Percentiles rank a stretch among this genome's conserved stretches.
Evolutionary conservation across 768 basidiomycete genomes (phyloP).

Genomic region (Amylocystis lapponica): DNA sequence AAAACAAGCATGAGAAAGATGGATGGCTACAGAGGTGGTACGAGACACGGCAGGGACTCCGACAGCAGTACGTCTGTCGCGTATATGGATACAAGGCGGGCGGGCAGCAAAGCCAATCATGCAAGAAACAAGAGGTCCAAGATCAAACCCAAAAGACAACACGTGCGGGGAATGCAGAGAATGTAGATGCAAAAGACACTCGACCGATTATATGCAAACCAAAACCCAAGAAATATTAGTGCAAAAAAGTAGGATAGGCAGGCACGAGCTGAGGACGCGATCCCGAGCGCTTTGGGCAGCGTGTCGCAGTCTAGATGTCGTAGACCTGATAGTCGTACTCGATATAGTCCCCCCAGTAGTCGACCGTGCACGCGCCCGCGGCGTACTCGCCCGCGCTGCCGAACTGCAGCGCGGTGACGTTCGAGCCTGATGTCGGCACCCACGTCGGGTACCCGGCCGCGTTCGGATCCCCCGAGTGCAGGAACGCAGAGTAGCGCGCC

Average conservation of each 20-base stretch:
- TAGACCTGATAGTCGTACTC: constrained; percentile 71
- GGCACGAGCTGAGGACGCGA: background rate
- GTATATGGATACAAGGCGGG: too few relatives aligned
- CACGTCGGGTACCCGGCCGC: constrained; percentile 41
- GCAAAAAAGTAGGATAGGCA: background rate
- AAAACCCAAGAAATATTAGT: background rate
- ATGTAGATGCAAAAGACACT: too few relatives aligned
- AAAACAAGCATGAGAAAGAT: too few relatives aligned
- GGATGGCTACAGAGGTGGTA: too few relatives aligned
- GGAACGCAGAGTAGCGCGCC: constrained; percentile 60
- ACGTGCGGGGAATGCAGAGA: too few relatives aligned
- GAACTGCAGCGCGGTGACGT: constrained; percentile 54
- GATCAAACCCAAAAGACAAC: too few relatives aligned
- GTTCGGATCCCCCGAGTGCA: constrained; percentile 59
- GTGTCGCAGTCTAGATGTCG: constrained; percentile 23
- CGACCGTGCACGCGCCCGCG: constrained; percentile 54
- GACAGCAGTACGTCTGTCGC: too few relatives aligned
- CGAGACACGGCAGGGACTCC: too few relatives aligned
- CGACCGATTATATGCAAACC: too few relatives aligned
- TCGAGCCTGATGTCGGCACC: constrained; percentile 43
- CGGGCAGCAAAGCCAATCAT: too few relatives aligned
- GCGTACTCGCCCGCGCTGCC: constrained; percentile 50
- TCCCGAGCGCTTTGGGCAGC: too few relatives aligned
- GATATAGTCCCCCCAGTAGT: constrained; percentile 62
- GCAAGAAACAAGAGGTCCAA: too few relatives aligned